Base-by-base conservation (phyloP, 73 alveolate species). In the Diophrys appendiculata region DNA sequence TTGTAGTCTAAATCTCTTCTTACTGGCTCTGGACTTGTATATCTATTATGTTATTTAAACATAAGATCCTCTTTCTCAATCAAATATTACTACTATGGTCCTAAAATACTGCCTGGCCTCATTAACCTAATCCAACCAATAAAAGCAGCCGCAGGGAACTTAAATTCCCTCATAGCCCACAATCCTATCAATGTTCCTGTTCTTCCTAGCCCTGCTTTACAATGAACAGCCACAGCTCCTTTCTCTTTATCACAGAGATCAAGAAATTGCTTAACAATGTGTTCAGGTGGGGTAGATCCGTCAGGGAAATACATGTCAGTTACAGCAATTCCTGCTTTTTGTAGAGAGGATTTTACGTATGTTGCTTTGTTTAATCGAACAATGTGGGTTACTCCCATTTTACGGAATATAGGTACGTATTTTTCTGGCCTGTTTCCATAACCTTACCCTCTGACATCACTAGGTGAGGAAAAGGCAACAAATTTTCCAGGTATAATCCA, bases 401-500 rank as follows among this genome's bases (percentile, higher is more conserved):
- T 76, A 81, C 94, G 92, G 86, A 95, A 96, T 25, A 96, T 82
- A n/a, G 89, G 90, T 32, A 91, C 89, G 90, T 96, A 96, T 60
- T 96, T 98, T 90, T 96, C 99, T 1, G 99, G 99, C 18, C 92
- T 71, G 69, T 90, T 56, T 27, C 90, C 73, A 55, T 90, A 64
- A 24, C 89, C 83, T 67, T 91, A 96, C 35, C 71, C 35, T 24
- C 60, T 55, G 32, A 83, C 68, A 8, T 90, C 93, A 5, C 92
- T 73, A 14, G 99, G 99, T 13, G 97, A 91, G 73, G 93, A 76
- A 55, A 95, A 95, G 0, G 99, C 99, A 18, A 95, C 60, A 69
- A 96, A 88, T 74, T 95, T 90, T 29, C 88, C 90, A n/a, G 99
- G 99, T 53, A 96, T 87, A 72, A 95, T 91, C 97, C 98, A 95